Evolutionary conservation across 1,284 basidiomycete species (phyloP).

Genomic region (Melanopsichium pennsylvanicum): DNA sequence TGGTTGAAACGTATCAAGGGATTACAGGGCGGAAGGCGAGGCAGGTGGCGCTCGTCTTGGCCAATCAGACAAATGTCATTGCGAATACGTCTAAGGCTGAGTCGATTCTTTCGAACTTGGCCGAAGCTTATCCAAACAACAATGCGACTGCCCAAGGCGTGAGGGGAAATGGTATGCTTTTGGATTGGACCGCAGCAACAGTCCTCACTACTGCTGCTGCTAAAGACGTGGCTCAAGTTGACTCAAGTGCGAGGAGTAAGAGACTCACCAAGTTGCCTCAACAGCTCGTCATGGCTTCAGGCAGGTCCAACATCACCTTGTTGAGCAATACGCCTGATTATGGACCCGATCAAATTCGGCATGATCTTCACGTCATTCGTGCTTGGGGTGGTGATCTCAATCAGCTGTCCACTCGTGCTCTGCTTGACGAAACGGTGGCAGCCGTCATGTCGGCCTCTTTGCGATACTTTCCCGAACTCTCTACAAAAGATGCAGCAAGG

Average conservation of each 20-base stretch:
- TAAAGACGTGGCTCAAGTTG: too few relatives aligned
- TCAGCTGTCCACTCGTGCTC: conserved; percentile 35
- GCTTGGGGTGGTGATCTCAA: conserved; percentile 55
- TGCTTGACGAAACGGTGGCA: conserved; percentile 57
- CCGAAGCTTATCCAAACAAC: conserved; percentile 14
- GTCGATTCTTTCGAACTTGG: conserved; percentile 14
- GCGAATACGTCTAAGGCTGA: conserved; percentile 19
- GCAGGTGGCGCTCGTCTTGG: conserved; percentile 25
- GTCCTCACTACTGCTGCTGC: too few relatives aligned
- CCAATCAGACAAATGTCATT: conserved; percentile 19
- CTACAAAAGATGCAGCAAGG: conserved; percentile 47
- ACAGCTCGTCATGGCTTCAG: too few relatives aligned
- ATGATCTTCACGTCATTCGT: conserved; percentile 58
- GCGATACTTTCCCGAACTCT: conserved; percentile 62
- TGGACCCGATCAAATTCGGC: conserved; percentile 45
- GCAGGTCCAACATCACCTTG: conserved; percentile 19
- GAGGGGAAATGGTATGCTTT: background rate
- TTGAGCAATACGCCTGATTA: conserved; percentile 52
- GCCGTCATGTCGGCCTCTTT: conserved; percentile 57
- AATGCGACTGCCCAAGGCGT: background rate
- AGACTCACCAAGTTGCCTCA: too few relatives aligned
- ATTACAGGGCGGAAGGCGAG: conserved; percentile 34
- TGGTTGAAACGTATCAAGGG: conserved; percentile 22
- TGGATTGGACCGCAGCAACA: conserved; percentile 10
- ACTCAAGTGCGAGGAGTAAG: too few relatives aligned